phyloP scores from a whole-genome alignment of 164 flowering plant genomes.

The Vitis amurensis region DNA sequence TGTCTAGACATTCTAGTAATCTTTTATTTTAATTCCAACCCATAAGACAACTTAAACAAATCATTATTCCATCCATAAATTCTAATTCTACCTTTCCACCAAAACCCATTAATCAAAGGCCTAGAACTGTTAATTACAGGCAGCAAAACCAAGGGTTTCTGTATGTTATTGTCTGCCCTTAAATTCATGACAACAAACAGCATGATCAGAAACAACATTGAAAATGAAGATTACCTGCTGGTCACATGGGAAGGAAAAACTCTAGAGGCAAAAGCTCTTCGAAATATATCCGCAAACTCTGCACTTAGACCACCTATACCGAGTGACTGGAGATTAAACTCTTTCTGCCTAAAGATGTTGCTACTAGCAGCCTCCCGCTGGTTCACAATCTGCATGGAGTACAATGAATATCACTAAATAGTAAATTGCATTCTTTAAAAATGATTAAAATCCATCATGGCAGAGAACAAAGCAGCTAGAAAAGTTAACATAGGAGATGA shows the following conservation, averaged over 20 bases:
- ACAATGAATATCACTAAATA: background rate
- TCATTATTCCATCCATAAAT: too few species aligned
- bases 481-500: too few species aligned
- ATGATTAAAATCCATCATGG: background rate
- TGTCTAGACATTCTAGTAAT: too few species aligned
- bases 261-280: conserved; percentile 98
- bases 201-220: background rate
- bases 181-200: background rate
- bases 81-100: too few species aligned
- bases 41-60: too few species aligned
- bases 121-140: too few species aligned
- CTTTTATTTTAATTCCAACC: too few species aligned
- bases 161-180: background rate
- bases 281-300: conserved; percentile 95
- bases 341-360: conserved; percentile 87
- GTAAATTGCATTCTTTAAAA: background rate
- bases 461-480: too few species aligned
- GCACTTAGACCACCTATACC: conserved; percentile 97
- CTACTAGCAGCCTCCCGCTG: conserved; percentile 96
- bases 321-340: conserved; percentile 80
- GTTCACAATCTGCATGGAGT: conserved; percentile 71
- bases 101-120: too few species aligned
- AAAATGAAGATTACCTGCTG: conserved; percentile 49
- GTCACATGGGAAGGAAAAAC: conserved; percentile 96
- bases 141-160: too few species aligned